Evolutionary conservation across 1,284 basidiomycete species (phyloP).

Genomic region (Nidula niveotomentosa): DNA sequence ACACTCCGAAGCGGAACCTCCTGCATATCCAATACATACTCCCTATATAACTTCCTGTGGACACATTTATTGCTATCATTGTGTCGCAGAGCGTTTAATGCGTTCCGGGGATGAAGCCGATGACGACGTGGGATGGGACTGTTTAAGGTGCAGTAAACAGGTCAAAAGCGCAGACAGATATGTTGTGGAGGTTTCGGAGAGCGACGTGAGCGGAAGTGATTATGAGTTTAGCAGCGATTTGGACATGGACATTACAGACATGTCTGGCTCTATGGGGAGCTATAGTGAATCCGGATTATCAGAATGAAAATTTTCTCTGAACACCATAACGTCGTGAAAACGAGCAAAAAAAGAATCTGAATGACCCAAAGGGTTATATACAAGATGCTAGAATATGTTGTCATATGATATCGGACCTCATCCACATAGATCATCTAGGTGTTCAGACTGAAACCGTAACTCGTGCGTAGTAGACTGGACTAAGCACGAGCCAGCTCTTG

Average conservation of each 20-base stretch:
- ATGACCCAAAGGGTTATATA: neutral
- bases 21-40: conserved; percentile 63
- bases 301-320: conserved; percentile 19
- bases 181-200: conserved; percentile 31
- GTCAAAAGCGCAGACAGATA: conserved; percentile 58
- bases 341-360: neutral
- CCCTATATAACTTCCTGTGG: conserved; percentile 78
- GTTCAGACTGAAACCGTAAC: neutral
- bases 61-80: conserved; percentile 88
- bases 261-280: conserved; percentile 48
- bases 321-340: neutral
- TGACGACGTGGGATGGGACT: conserved; percentile 69
- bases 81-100: conserved; percentile 80
- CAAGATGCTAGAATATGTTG: too few species aligned
- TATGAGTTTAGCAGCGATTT: conserved; percentile 61
- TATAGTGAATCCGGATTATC: conserved; percentile 49
- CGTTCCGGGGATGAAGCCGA: conserved; percentile 65
- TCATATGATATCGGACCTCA: too few species aligned
- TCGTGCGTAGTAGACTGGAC: neutral
- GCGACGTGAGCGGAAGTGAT: conserved; percentile 45
- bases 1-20: conserved; percentile 37
- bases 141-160: conserved; percentile 70
- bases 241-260: conserved; percentile 41
- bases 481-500: conserved; percentile 37
- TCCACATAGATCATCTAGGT: too few species aligned